Conservation (phyloP, 73 alveolate species). For the Blepharisma stoltei region DNA sequence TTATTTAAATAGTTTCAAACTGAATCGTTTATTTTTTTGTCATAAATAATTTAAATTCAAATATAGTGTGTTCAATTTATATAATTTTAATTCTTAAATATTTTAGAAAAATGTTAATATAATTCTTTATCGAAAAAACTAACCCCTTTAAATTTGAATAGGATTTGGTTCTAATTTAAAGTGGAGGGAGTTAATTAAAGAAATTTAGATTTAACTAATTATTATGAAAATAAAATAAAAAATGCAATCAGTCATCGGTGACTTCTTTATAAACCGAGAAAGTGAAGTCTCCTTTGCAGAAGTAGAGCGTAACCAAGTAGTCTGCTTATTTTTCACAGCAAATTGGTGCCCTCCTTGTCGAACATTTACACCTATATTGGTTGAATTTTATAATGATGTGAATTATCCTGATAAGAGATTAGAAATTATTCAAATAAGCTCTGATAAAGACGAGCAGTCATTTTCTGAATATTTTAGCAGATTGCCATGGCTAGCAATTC, state of each 20-base stretch:
- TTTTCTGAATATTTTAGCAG: conserved; percentile 63
- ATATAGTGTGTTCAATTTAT: too few relatives aligned
- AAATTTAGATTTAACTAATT: too few relatives aligned
- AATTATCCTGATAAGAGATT: conserved; percentile 62
- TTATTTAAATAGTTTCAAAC: too few relatives aligned
- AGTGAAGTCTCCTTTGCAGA: conserved; percentile 42
- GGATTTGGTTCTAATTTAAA: too few relatives aligned
- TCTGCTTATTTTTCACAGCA: conserved; percentile 67
- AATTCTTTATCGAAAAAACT: too few relatives aligned
- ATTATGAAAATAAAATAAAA: neutral
- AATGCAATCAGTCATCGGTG: conserved; percentile 26
- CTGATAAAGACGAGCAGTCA: conserved; percentile 72
- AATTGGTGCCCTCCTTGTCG: conserved; percentile 88
- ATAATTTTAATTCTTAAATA: too few relatives aligned
- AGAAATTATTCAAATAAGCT: conserved; percentile 79
- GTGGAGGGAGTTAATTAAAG: too few relatives aligned
- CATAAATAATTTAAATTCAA: too few relatives aligned
- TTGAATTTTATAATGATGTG: conserved; percentile 79
- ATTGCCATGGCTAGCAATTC: conserved; percentile 87
- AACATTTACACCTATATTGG: conserved; percentile 77
- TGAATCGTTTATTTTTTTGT: too few relatives aligned
- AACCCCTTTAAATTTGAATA: too few relatives aligned
- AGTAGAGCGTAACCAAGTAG: conserved; percentile 42
- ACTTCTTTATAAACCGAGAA: conserved; percentile 24
- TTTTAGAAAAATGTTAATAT: too few relatives aligned